Conservation (phyloP, 1,139 yeast species). For the Kodamaea ohmeri region DNA sequence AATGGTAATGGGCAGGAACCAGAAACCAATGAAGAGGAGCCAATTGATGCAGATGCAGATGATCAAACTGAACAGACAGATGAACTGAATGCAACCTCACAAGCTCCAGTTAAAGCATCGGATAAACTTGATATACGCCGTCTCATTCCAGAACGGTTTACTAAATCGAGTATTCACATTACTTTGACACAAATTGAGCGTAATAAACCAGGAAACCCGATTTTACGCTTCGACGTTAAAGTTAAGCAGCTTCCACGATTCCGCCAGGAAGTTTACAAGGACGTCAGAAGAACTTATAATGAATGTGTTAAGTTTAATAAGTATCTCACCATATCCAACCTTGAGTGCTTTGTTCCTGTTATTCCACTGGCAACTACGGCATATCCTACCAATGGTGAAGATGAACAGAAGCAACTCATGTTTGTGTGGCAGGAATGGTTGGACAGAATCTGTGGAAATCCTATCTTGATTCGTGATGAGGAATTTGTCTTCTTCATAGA, state of each 20-base stretch:
- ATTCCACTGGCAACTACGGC: conserved; percentile 73
- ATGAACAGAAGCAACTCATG: conserved; percentile 61
- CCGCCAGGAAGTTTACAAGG: conserved; percentile 68
- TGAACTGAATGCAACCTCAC: not conserved
- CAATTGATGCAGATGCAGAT: conserved; percentile 4
- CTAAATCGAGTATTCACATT: conserved; percentile 32
- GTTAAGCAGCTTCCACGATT: conserved; percentile 65
- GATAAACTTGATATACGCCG: conserved; percentile 33
- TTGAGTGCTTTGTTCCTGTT: conserved; percentile 92
- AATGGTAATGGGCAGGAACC: conserved; percentile 4
- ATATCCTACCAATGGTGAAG: conserved; percentile 81
- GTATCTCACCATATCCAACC: conserved; percentile 73
- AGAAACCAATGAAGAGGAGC: conserved; percentile 6
- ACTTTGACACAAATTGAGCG: conserved; percentile 35
- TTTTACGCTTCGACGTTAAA: conserved; percentile 40
- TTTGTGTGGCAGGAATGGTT: conserved; percentile 82
- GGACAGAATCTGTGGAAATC: conserved; percentile 67
- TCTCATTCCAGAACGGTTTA: conserved; percentile 52
- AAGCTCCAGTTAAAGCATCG: not conserved
- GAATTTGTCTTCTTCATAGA: conserved; percentile 88
- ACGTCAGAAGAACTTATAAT: conserved; percentile 73
- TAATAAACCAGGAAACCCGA: conserved; percentile 45
- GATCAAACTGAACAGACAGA: not conserved
- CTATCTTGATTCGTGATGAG: conserved; percentile 78
- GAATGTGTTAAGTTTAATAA: conserved; percentile 78